phyloP scores from a whole-genome alignment of 306 rosid species.

The Fragaria ananassa region DNA sequence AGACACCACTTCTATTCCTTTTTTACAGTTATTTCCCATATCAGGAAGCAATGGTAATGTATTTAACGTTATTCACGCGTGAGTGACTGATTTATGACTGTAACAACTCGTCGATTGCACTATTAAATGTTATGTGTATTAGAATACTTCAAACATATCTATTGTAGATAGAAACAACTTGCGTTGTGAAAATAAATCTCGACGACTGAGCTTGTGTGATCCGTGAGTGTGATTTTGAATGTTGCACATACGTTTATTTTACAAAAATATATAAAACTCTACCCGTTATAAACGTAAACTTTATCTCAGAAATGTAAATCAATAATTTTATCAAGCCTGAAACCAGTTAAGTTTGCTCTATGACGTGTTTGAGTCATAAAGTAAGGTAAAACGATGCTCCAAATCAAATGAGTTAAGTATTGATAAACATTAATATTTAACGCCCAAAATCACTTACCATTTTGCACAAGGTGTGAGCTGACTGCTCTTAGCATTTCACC shows the following conservation, averaged over 20 bases:
- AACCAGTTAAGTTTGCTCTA: background rate
- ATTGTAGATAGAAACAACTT: background rate
- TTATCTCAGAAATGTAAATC: background rate
- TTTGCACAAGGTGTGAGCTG: background rate
- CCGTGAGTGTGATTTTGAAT: background rate
- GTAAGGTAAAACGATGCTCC: rapidly evolving
- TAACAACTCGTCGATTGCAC: background rate
- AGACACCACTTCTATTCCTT: background rate
- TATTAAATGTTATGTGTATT: background rate
- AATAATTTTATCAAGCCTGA: background rate
- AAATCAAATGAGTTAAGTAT: too few relatives aligned
- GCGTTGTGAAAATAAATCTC: background rate
- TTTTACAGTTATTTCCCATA: background rate
- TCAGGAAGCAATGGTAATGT: background rate
- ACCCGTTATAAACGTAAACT: background rate
- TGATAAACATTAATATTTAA: background rate
- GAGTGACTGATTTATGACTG: background rate
- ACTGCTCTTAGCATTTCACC: background rate
- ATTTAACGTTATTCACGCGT: background rate
- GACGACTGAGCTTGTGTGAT: background rate
- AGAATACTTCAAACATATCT: background rate
- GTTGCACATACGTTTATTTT: background rate
- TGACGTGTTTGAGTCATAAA: rapidly evolving
- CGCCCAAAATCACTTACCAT: background rate
- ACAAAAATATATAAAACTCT: background rate